These are phyloP conservation scores for Daldinia vernicosa DNA, from an alignment of 495 filamentous ascomycete genomes.

Conservation along the genomic window DNA sequence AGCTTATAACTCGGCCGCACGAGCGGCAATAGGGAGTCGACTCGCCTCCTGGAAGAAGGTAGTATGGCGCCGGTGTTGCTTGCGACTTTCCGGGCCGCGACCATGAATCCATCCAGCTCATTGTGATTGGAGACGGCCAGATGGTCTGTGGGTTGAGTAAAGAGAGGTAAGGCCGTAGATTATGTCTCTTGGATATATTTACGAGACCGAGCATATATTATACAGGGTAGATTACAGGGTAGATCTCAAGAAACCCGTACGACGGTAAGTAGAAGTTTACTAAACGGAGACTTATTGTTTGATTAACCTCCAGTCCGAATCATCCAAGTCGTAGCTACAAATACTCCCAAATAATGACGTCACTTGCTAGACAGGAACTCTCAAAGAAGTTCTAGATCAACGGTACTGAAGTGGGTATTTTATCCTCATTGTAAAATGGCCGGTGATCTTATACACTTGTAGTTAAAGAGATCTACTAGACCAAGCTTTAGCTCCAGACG, in stretches of 20 bases:
- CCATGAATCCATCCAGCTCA: conserved; percentile 46
- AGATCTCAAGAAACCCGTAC: background rate
- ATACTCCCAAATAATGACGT: conserved; percentile 18
- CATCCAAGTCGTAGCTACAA: background rate
- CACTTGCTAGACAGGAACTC: conserved; percentile 3
- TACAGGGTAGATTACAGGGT: background rate
- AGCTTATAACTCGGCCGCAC: conserved; percentile 53
- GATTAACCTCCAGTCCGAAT: background rate
- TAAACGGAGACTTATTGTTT: background rate
- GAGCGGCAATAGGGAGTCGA: conserved; percentile 52
- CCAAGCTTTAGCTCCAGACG: background rate
- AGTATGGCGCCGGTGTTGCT: conserved; percentile 50
- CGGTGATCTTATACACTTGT: background rate
- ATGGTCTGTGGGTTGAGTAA: background rate
- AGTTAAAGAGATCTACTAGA: background rate
- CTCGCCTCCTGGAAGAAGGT: conserved; percentile 46
- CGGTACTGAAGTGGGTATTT: too few species aligned
- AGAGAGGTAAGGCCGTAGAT: background rate
- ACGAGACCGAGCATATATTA: background rate
- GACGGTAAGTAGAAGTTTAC: background rate
- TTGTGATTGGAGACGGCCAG: background rate
- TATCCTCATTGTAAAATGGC: background rate
- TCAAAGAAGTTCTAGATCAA: background rate
- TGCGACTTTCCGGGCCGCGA: conserved; percentile 50
- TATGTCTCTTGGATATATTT: background rate